These are phyloP conservation scores for Xylariaceae sp. DNA, from an alignment of 2,329 filamentous ascomycete genomes.

Conservation along the genomic window DNA sequence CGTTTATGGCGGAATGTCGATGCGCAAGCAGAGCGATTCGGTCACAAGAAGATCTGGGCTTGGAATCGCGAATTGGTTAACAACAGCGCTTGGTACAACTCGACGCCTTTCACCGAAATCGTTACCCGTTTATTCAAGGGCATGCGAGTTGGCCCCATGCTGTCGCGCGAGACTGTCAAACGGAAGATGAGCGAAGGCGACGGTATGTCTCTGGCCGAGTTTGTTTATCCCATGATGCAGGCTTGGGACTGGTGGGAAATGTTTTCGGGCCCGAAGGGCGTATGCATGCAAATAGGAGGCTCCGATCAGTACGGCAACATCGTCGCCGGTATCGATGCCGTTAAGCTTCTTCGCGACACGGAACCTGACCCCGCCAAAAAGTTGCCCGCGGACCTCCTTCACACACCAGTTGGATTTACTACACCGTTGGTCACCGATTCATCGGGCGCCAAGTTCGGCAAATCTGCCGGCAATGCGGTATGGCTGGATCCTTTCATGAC, in stretches of 20 bases:
- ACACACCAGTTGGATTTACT: constrained; percentile 76
- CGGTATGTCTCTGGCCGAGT: constrained; percentile 92
- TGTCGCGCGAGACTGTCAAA: constrained; percentile 83
- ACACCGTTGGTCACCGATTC: constrained; percentile 84
- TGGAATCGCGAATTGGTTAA: constrained; percentile 67
- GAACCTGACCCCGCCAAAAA: constrained; percentile 42
- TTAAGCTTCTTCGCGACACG: constrained; percentile 65
- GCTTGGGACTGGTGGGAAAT: constrained; percentile 96
- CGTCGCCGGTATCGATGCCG: constrained; percentile 76
- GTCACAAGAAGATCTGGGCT: constrained; percentile 56
- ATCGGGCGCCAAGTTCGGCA: constrained; percentile 86
- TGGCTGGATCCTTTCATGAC: constrained; percentile 87
- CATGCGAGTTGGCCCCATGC: constrained; percentile 77
- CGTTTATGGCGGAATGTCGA: constrained; percentile 72
- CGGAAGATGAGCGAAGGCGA: constrained; percentile 77
- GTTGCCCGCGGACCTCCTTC: constrained; percentile 39
- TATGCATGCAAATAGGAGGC: constrained; percentile 87
- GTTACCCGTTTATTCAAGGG: constrained; percentile 66
- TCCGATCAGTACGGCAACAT: constrained; percentile 98
- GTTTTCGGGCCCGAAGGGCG: constrained; percentile 53
- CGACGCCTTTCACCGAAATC: constrained; percentile 66
- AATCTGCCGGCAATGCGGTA: constrained; percentile 87
- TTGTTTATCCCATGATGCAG: constrained; percentile 87
- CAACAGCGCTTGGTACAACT: constrained; percentile 80
- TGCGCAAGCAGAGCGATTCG: constrained; percentile 57